Base-by-base conservation (phyloP, 2,329 filamentous ascomycete species). In the Cytospora piceae region DNA sequence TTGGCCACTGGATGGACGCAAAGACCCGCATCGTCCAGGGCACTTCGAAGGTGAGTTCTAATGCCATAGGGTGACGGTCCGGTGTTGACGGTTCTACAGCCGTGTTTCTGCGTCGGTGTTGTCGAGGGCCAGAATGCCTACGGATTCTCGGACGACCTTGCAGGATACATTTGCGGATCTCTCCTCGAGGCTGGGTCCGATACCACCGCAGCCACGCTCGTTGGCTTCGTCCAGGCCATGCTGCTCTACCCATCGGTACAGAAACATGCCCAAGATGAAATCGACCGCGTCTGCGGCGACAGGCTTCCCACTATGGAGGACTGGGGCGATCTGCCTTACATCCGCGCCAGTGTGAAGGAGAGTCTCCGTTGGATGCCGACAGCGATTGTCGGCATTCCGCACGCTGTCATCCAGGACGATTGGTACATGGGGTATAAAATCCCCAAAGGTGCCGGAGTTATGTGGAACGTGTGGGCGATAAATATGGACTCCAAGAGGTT, bases 181-280 rank as follows among this genome's bases (percentile, higher is more conserved):
- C 72, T 78, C 0, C 76, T 79, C 22, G 77, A 77, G 39, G 80
- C 74, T 9, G 80, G 75, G 24, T 77, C 77, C 8, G 82, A 81
- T 70, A 84, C 81, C 2, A 80, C 78, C 1, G 75, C 76, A 39
- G 72, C 73, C 37, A 78, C 75, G 0, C 74, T 84, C 5, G 72
- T 77, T 34, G 76, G 73, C 5, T 81, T 83, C 67, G 72, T 82
- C 1, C 74, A 80, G 24, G 83, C 83, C 7, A 83, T 85, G 81
- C 55, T 75, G 3, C 73, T 80, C 11, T 78, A 79, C 46, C 73
- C 73, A 9, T 77, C 75, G 12, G 78, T 82, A 0, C 81, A 83
- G 66, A 77, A 71, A 65, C 73, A 71, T 46, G 80, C 77, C 0
- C 79, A 80, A 46, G 68, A 70, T 0, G 78, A 81, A 54, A 67